A percentile compares a stretch with the other conserved stretches of the same genome.
phyloP scores from a whole-genome alignment of 768 basidiomycete species.

The Kwoniella dendrophila region DNA sequence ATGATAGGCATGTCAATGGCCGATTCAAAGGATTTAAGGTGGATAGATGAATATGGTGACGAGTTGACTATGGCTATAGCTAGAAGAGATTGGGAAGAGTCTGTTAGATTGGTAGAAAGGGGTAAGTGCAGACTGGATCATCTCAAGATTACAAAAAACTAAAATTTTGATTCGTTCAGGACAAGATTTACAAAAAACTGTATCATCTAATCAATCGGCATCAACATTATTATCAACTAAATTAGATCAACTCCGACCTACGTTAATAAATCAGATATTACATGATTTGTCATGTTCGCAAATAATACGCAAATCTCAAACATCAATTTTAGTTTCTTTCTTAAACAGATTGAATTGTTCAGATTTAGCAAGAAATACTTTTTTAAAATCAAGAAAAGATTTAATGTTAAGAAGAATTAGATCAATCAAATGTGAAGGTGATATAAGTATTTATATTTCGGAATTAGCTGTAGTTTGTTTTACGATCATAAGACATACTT shows the following conservation, averaged over 20 bases:
- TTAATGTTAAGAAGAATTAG: constrained; percentile 77
- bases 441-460: constrained; percentile 79
- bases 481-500: constrained; percentile 92
- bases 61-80: constrained; percentile 89
- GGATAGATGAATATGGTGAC: constrained; percentile 88
- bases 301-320: constrained; percentile 74
- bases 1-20: constrained; percentile 66
- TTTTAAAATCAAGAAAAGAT: constrained; percentile 74
- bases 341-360: constrained; percentile 75
- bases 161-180: constrained; percentile 30
- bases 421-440: constrained; percentile 85
- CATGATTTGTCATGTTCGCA: constrained; percentile 72
- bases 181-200: constrained; percentile 56
- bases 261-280: constrained; percentile 71
- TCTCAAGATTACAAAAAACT: too few species aligned
- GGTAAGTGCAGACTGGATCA: constrained; percentile 60
- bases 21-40: constrained; percentile 70
- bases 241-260: constrained; percentile 67
- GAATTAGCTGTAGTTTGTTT: constrained; percentile 88
- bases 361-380: constrained; percentile 76
- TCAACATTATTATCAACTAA: constrained; percentile 59
- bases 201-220: constrained; percentile 34
- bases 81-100: constrained; percentile 81
- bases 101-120: constrained; percentile 79
- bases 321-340: constrained; percentile 71